Evolutionary conservation across 2,329 filamentous ascomycete genomes (phyloP), one percentile per base, ranked within the genome.

Genomic region (Pyrenochaeta sp.): DNA sequence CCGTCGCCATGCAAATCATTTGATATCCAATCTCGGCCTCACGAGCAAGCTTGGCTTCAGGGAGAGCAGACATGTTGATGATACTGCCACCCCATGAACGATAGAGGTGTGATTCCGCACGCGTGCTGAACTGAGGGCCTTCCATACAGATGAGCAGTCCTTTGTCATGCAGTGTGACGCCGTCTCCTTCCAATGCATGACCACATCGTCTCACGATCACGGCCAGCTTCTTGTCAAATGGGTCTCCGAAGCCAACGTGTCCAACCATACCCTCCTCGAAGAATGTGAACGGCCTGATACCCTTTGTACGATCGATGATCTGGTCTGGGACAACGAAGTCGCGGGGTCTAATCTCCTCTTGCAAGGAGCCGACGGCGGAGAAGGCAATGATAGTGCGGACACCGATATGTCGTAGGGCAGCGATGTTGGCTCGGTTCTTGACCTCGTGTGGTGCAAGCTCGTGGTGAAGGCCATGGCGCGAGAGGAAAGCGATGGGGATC

Each of bases 1-100:
- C 94, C 19, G 94, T 99, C 22, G 90, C 90, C 94, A 99, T 99
- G 80, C 93, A 96, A 66, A 99, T 96, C 83, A 96, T 95, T 77
- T 96, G 91, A 74, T 97, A 97, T 23, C 88, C 88, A 61, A 99
- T 88, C 78, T 99, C 94, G 17, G 94, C 94, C 77, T 99, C 94
- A 40, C 90, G 86, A 7, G 94, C 94, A 14, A 99, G 85, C 80
- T 99, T 99, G 35, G 93, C 89, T 77, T 99, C 94, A 14, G 94
- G 94, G 11, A 99, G 81, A 10, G 87, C 88, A 30, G 90, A 96
- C 94, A 99, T 99, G 82, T 97, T 97, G 80, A 99, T 97, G 39
- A 97, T 89, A 55, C 84, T 88, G 59, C 92, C 93, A 62, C 93
- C 93, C 89, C 91, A 96, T 48, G 84, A 81, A 60, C 94, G 90